A percentile compares a stretch with the other conserved stretches of the same genome.
phyloP scores from a whole-genome alignment of 2,329 filamentous ascomycete genomes.

The Sarocladium oryzae region DNA sequence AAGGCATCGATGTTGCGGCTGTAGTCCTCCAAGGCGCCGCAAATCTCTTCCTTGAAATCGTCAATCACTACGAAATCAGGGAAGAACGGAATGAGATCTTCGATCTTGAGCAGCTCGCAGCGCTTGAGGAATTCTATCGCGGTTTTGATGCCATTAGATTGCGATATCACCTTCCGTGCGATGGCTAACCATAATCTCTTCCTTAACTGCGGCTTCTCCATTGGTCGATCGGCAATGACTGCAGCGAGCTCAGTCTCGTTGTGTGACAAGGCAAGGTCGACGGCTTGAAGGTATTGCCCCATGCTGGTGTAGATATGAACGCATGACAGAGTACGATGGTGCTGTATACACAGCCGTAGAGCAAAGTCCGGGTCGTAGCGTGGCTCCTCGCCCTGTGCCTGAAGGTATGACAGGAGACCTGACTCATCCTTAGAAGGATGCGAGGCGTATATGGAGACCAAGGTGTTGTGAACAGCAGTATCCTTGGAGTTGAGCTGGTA shows the following conservation, averaged over 20 bases:
- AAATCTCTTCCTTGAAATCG: conserved; percentile 98
- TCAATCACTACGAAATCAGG: conserved; percentile 98
- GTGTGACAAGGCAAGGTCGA: conserved; percentile 86
- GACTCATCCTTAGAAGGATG: conserved; percentile 78
- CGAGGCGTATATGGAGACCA: conserved; percentile 92
- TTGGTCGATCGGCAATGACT: conserved; percentile 79
- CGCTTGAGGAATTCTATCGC: conserved; percentile 91
- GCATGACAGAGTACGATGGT: conserved; percentile 86
- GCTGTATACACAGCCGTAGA: conserved; percentile 87
- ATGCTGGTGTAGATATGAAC: conserved; percentile 97
- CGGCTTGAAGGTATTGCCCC: conserved; percentile 88
- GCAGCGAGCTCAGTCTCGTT: conserved; percentile 85
- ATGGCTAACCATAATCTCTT: conserved; percentile 96
- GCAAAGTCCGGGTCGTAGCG: conserved; percentile 95
- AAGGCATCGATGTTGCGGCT: conserved; percentile 81
- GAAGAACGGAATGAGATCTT: conserved; percentile 97
- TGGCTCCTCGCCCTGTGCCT: conserved; percentile 80
- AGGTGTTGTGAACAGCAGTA: conserved; percentile 90
- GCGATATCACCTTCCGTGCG: conserved; percentile 85
- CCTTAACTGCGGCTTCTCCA: conserved; percentile 69
- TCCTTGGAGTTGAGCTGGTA: conserved; percentile 75
- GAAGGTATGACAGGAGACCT: conserved; percentile 79
- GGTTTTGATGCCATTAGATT: conserved; percentile 80
- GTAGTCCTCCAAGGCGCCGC: conserved; percentile 87
- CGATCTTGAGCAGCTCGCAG: conserved; percentile 87